Evolutionary conservation across 2,329 filamentous ascomycete genomes (phyloP).

Genomic region (Epichloe elymi): DNA sequence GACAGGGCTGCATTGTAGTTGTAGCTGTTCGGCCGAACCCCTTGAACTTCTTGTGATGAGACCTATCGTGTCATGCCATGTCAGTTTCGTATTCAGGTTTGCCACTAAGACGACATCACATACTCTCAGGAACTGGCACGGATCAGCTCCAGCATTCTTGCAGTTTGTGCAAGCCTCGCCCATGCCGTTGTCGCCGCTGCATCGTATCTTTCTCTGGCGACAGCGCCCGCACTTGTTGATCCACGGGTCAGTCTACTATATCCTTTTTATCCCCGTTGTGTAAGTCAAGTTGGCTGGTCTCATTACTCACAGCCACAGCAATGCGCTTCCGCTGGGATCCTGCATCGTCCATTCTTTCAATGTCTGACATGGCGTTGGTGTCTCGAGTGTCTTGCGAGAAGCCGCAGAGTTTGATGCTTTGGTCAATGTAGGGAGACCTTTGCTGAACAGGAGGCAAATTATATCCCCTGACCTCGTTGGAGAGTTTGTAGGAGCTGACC

Average conservation of each 20-base stretch:
- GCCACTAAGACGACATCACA: conserved; percentile 7
- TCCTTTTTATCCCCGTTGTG: conserved; percentile 1
- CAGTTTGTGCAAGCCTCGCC: conserved; percentile 76
- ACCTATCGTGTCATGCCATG: conserved; percentile 10
- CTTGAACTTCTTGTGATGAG: conserved; percentile 18
- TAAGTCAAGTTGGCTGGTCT: not conserved
- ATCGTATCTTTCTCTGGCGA: conserved; percentile 87
- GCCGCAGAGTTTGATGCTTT: not conserved
- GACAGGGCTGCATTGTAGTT: conserved; percentile 19
- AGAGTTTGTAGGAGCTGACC: conserved; percentile 2
- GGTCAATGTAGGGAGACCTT: not conserved
- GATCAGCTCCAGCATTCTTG: conserved; percentile 54
- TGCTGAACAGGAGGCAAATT: not conserved
- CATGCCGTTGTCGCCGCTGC: conserved; percentile 70
- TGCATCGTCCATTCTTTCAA: conserved; percentile 19
- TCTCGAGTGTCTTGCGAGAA: not conserved
- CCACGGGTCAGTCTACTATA: not conserved
- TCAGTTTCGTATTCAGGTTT: not conserved
- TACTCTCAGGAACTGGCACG: conserved; percentile 75
- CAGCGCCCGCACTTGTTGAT: conserved; percentile 71
- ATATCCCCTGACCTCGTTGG: conserved; percentile 1
- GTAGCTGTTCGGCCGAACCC: conserved; percentile 14
- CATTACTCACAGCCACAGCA: conserved; percentile 40
- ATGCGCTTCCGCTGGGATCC: conserved; percentile 42
- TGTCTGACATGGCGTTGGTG: not conserved